Percentiles rank a stretch among this genome's conserved stretches.
phyloP scores from a whole-genome alignment of 441 rosid species.

The Gossypium gossypioides region DNA sequence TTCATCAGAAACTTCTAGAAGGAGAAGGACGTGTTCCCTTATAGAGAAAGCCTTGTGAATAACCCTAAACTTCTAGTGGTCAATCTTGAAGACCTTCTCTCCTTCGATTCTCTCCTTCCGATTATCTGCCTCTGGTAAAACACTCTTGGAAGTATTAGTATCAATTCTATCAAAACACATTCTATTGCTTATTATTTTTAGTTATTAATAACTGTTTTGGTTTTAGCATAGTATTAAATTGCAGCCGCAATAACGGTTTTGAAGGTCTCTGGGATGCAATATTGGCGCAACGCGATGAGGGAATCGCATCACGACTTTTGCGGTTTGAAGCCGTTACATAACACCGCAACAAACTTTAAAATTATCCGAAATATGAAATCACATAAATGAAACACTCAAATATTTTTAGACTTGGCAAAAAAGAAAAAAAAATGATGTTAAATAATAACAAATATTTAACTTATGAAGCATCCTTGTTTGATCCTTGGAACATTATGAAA shows the following conservation, averaged over 20 bases:
- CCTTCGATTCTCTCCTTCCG: constrained; percentile 75
- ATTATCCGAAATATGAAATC: no score
- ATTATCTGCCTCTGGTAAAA: constrained; percentile 62
- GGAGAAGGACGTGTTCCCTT: constrained; percentile 58
- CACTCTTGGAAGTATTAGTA: background rate
- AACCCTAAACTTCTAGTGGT: constrained; percentile 58
- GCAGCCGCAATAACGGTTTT: background rate
- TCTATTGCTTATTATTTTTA: background rate
- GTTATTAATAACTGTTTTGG: constrained; percentile 20
- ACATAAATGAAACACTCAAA: no score
- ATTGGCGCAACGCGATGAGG: background rate
- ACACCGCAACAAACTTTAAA: no score
- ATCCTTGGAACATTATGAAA: no score
- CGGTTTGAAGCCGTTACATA: no score
- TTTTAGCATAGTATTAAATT: constrained; percentile 32
- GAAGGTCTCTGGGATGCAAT: background rate
- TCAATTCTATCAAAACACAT: background rate
- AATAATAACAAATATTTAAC: no score
- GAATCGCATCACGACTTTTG: no score
- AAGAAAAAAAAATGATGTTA: no score
- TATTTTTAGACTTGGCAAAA: no score
- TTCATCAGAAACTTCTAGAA: constrained; percentile 69
- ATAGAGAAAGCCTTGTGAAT: constrained; percentile 68
- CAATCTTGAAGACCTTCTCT: constrained; percentile 68
- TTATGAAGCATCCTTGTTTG: no score